These are phyloP conservation scores for Cercospora sp. DNA, from an alignment of 2,329 filamentous ascomycete genomes.

Conservation along the genomic window DNA sequence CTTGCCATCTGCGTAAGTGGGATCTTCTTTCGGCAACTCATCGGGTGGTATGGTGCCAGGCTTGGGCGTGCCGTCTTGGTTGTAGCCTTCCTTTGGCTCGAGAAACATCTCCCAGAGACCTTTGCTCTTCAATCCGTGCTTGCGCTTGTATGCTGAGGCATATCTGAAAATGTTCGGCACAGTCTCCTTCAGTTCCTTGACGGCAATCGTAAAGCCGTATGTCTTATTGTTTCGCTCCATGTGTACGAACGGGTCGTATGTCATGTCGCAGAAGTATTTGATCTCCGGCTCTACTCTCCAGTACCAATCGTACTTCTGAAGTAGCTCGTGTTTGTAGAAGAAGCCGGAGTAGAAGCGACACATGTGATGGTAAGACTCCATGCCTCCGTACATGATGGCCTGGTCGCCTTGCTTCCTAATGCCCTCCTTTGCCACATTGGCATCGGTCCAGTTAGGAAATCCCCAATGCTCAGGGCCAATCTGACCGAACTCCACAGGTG, in stretches of 20 bases:
- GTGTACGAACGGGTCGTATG: conserved; percentile 93
- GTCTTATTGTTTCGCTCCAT: conserved; percentile 97
- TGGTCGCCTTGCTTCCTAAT: conserved; percentile 95
- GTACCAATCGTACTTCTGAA: conserved; percentile 99
- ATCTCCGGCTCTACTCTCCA: conserved; percentile 99
- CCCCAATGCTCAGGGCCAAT: conserved; percentile 92
- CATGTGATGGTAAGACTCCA: conserved; percentile 99
- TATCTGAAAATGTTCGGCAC: conserved; percentile 99
- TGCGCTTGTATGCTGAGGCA: conserved; percentile 94
- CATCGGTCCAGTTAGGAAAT: conserved; percentile 93
- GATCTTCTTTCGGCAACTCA: conserved; percentile 52
- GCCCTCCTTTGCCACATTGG: conserved; percentile 89
- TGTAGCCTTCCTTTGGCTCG: conserved; percentile 68
- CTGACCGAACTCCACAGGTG: conserved; percentile 86
- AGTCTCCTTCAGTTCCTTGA: conserved; percentile 96
- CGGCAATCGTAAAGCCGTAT: conserved; percentile 97
- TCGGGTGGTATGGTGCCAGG: conserved; percentile 33
- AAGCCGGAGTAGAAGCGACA: conserved; percentile 99
- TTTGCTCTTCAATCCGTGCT: conserved; percentile 85
- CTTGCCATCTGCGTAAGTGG: conserved; percentile 64
- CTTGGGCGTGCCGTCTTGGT: conserved; percentile 55
- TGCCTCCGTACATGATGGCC: conserved; percentile 98
- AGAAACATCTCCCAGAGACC: conserved; percentile 99
- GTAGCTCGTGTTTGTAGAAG: conserved; percentile 94
- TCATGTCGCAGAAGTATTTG: conserved; percentile 99